A percentile compares a stretch with the other conserved stretches of the same genome.
Conservation (phyloP, 768 basidiomycete genomes). For the Tylopilus balloui region DNA sequence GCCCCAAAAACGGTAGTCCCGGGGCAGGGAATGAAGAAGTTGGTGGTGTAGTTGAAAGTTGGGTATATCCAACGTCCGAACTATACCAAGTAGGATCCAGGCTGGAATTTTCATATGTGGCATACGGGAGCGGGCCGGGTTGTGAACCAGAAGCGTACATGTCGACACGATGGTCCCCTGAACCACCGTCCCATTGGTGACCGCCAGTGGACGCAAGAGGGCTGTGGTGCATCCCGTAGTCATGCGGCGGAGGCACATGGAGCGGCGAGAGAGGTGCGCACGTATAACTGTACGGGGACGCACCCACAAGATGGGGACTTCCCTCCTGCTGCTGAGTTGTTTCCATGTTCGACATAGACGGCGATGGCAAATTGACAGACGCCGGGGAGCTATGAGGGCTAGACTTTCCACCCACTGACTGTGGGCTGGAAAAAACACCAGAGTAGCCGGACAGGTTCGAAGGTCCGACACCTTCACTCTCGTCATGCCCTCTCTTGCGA, state of each 20-base stretch:
- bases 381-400: constrained; percentile 76
- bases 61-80: constrained; percentile 39
- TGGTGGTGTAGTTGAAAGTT: constrained; percentile 55
- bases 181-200: constrained; percentile 44
- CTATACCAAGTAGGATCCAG: constrained; percentile 38
- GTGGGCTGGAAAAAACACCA: constrained; percentile 55
- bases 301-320: constrained; percentile 49
- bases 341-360: constrained; percentile 51
- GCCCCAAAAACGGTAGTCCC: constrained; percentile 78
- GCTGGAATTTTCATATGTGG: constrained; percentile 41
- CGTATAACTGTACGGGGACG: constrained; percentile 41
- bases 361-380: constrained; percentile 69
- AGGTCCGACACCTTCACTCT: constrained; percentile 51
- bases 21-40: constrained; percentile 62
- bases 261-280: constrained; percentile 48
- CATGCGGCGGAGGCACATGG: constrained; percentile 52
- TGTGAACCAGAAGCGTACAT: constrained; percentile 41
- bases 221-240: constrained; percentile 41
- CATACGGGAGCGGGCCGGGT: constrained; percentile 35
- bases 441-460: constrained; percentile 39
- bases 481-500: constrained; percentile 67
- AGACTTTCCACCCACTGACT: constrained; percentile 38
- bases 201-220: constrained; percentile 23
- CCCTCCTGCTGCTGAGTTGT: constrained; percentile 44
- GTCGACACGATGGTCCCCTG: constrained; percentile 39